These are phyloP conservation scores for Xylariaceae sp. DNA, from an alignment of 2,329 filamentous ascomycete genomes.

Conservation along the genomic window DNA sequence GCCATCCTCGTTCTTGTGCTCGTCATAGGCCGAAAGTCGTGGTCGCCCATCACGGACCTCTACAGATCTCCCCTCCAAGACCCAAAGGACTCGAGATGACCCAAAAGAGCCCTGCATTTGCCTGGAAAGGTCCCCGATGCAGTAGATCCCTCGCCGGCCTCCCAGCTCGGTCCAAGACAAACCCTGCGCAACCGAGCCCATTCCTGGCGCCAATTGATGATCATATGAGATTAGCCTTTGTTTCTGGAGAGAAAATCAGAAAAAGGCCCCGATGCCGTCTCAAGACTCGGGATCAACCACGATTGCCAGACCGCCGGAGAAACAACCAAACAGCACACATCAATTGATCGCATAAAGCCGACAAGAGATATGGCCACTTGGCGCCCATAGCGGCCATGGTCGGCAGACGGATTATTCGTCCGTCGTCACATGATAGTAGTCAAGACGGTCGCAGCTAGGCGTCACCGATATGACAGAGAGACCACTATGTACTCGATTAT, in stretches of 20 bases:
- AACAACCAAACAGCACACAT: too few relatives aligned
- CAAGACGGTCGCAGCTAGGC: background rate
- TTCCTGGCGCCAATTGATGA: slow-evolving; percentile 22
- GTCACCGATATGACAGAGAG: background rate
- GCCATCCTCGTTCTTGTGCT: slow-evolving; percentile 1
- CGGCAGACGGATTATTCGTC: too few relatives aligned
- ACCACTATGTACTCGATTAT: too few relatives aligned
- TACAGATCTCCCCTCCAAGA: slow-evolving; percentile 5
- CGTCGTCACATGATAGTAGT: too few relatives aligned
- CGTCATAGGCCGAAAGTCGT: slow-evolving; percentile 8
- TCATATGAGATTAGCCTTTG: slow-evolving; percentile 25
- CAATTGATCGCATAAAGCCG: too few relatives aligned
- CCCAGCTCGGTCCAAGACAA: background rate
- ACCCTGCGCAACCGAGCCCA: slow-evolving; percentile 19
- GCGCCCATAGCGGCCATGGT: too few relatives aligned
- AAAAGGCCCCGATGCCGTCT: too few relatives aligned
- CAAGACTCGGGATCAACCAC: too few relatives aligned
- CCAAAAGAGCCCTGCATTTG: slow-evolving; percentile 7
- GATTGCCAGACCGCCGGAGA: too few relatives aligned
- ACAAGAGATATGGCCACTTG: too few relatives aligned
- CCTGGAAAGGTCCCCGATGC: slow-evolving; percentile 6
- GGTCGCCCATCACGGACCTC: slow-evolving; percentile 25
- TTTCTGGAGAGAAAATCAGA: slow-evolving; percentile 20
- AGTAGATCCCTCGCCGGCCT: slow-evolving; percentile 5
- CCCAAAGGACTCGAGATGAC: too few relatives aligned